Base-by-base conservation (phyloP, 192 early-diverging fungal genomes). In the Obelidium mucronatum region DNA sequence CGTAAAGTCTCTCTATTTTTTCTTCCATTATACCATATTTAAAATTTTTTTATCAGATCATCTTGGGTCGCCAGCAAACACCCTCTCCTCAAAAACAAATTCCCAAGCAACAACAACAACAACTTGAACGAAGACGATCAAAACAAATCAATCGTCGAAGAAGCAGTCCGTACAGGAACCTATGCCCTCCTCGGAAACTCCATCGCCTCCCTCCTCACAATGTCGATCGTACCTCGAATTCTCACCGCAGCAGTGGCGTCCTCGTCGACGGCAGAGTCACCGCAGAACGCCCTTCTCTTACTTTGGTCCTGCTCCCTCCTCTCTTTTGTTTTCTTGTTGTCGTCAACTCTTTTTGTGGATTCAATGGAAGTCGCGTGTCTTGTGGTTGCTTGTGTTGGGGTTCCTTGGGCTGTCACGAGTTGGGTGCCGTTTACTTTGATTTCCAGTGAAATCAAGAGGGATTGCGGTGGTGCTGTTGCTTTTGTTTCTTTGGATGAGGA, bases 381-480 rank as follows among this genome's bases (percentile, higher is more conserved):
- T n/a, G 70, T 95, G 15, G 83, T 97, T 77, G 91, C 91, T 0
- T 36, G 89, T 1, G 85, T 90, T 60, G 95, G 97, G 30, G 81
- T 97, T 31, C 85, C 93, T 1, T 99, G 95, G 95, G 94, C 93
- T 0, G 84, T 94, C n/a, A 88, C 90, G 19, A 81, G 92, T 74
- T 98, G 97, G 97, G 86, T 94, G n/a, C 97, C 97, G 2, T 97
- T 96, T 81, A 89, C 94, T 0, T 85, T 98, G 59, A 85, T 98
- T 2, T 95, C 95, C 35, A 93, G n/a, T n/a, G n/a, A n/a, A n/a
- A n/a, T n/a, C n/a, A n/a, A n/a, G n/a, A n/a, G n/a, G n/a, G n/a
- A n/a, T n/a, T n/a, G n/a, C n/a, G n/a, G n/a, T n/a, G n/a, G n/a
- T n/a, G n/a, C n/a, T n/a, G n/a, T n/a, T n/a, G n/a, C n/a, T n/a